A percentile compares a stretch with the other conserved stretches of the same genome.
These are phyloP conservation scores for Articulospora tetracladia DNA, from an alignment of 495 filamentous ascomycete species.

Conservation along the genomic window DNA sequence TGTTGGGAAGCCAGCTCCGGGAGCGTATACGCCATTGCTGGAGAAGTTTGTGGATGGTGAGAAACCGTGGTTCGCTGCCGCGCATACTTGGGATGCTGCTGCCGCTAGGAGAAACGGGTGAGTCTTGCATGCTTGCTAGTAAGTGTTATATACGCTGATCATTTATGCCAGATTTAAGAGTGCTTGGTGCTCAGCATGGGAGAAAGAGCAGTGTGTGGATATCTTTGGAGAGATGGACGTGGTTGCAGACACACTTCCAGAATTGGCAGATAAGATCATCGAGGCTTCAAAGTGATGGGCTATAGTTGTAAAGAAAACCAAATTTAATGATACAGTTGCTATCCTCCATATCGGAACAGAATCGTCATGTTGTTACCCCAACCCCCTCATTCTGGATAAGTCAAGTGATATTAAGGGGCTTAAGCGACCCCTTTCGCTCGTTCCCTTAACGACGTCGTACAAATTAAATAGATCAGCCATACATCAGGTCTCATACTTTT, in stretches of 20 bases:
- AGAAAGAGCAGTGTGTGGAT: conserved; percentile 32
- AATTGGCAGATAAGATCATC: conserved; percentile 26
- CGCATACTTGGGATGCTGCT: conserved; percentile 38
- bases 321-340: no score
- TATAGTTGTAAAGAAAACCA: no score
- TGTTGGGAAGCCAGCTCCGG: conserved; percentile 32
- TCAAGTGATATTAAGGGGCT: no score
- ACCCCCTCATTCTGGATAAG: no score
- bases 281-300: conserved; percentile 5
- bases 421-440: no score
- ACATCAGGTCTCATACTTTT: no score
- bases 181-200: conserved; percentile 31
- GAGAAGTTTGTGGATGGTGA: conserved; percentile 9
- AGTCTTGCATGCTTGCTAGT: neutral
- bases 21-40: conserved; percentile 27
- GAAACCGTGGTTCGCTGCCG: conserved; percentile 28
- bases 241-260: conserved; percentile 19
- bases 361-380: no score
- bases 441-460: no score
- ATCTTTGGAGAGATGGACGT: conserved; percentile 33
- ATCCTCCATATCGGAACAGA: no score
- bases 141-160: neutral
- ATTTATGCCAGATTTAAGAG: conserved; percentile 29
- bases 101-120: conserved; percentile 27
- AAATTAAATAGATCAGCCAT: no score